Conservation (phyloP, 306 rosid species). For the Datisca glomerata region DNA sequence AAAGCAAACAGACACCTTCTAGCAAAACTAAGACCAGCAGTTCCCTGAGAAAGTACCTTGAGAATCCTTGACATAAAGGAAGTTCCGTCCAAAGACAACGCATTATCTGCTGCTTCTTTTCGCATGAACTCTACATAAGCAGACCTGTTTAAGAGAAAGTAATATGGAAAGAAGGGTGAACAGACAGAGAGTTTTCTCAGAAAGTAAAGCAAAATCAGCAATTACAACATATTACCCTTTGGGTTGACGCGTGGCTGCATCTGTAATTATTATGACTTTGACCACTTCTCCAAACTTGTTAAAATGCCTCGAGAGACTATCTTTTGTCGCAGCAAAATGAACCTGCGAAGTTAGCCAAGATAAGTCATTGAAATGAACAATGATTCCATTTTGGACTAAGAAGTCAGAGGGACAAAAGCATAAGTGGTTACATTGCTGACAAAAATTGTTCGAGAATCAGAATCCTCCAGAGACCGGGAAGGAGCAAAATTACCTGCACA, state of each 20-base stretch:
- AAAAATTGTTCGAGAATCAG: conserved; percentile 80
- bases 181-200: not conserved
- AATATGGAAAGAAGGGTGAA: conserved; percentile 1
- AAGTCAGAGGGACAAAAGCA: conserved; percentile 10
- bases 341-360: conserved; percentile 33
- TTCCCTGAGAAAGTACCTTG: conserved; percentile 44
- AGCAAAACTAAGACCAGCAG: not conserved
- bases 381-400: conserved; percentile 4
- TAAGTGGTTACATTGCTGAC: conserved; percentile 59
- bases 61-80: conserved; percentile 91
- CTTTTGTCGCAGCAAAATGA: conserved; percentile 89
- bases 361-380: conserved; percentile 11
- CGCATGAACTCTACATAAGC: conserved; percentile 92
- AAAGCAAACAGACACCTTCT: no score
- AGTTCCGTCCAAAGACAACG: conserved; percentile 82
- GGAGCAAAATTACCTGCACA: conserved; percentile 36
- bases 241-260: conserved; percentile 70
- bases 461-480: conserved; percentile 63
- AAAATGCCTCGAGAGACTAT: conserved; percentile 70
- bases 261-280: conserved; percentile 58
- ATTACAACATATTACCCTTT: conserved; percentile 44
- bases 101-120: conserved; percentile 81
- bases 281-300: conserved; percentile 75
- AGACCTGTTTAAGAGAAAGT: conserved; percentile 42
- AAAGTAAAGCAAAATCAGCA: conserved; percentile 8